Conservation (phyloP, 768 basidiomycete species). For the Sarcodon sp. region DNA sequence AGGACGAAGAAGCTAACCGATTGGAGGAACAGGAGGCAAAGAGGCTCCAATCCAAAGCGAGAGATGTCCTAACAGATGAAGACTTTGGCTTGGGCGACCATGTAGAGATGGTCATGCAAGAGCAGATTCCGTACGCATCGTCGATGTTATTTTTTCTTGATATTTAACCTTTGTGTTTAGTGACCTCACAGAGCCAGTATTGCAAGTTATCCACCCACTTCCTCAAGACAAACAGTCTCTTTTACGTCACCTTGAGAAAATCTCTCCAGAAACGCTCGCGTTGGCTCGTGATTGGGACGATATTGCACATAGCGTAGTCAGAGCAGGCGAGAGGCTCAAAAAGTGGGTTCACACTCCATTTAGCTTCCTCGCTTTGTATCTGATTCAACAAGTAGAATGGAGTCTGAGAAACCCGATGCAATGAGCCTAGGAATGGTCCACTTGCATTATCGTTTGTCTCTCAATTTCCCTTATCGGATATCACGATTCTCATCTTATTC, state of each 20-base stretch:
- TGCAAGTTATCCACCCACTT: constrained; percentile 19
- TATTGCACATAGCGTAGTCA: constrained; percentile 38
- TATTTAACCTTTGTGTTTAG: constrained; percentile 11
- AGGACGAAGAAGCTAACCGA: constrained; percentile 82
- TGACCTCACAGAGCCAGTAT: constrained; percentile 22
- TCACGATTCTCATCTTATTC: not conserved
- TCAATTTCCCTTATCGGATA: constrained; percentile 1
- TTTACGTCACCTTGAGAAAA: constrained; percentile 60
- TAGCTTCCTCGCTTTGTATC: constrained; percentile 1
- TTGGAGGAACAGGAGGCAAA: constrained; percentile 82
- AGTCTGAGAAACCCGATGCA: constrained; percentile 33
- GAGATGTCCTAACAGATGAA: constrained; percentile 57
- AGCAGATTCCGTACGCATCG: not conserved
- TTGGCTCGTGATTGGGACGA: constrained; percentile 80
- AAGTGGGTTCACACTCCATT: constrained; percentile 24
- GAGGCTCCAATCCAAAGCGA: constrained; percentile 62
- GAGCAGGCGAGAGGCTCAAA: constrained; percentile 37
- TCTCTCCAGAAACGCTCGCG: constrained; percentile 66
- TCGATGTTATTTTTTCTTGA: constrained; percentile 1
- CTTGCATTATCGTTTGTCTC: constrained; percentile 74
- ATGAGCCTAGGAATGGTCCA: constrained; percentile 61
- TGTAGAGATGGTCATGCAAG: constrained; percentile 22
- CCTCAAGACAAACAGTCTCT: constrained; percentile 47
- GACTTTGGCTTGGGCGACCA: constrained; percentile 77
- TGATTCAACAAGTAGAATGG: constrained; percentile 24